phyloP scores from a whole-genome alignment of 2,329 filamentous ascomycete genomes.

The Fusarium nurragi region DNA sequence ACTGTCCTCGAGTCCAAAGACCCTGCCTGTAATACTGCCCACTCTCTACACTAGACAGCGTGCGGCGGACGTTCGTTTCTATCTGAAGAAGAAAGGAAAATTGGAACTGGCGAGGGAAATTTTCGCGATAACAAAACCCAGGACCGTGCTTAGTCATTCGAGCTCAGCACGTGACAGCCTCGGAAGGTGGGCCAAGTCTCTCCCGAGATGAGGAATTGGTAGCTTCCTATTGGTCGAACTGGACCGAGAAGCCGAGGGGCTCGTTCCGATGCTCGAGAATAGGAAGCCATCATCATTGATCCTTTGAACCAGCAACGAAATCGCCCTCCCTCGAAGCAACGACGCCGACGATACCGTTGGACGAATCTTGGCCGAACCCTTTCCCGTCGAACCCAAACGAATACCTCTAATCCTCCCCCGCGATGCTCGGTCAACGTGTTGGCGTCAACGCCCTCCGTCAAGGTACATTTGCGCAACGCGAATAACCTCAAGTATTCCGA shows the following conservation, averaged over 20 bases:
- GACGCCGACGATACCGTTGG: conserved; percentile 37
- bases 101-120: neutral
- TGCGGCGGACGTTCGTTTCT: conserved; percentile 59
- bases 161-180: neutral
- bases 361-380: conserved; percentile 28
- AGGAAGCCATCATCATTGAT: conserved; percentile 40
- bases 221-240: conserved; percentile 51
- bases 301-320: neutral
- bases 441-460: conserved; percentile 68
- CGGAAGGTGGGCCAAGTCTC: conserved; percentile 41
- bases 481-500: conserved; percentile 29
- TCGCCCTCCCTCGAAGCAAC: conserved; percentile 21
- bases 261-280: conserved; percentile 40
- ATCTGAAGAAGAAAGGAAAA: conserved; percentile 58
- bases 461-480: conserved; percentile 52
- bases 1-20: conserved; percentile 51
- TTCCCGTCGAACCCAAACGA: conserved; percentile 7
- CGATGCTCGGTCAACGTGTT: conserved; percentile 67
- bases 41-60: conserved; percentile 47
- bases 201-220: conserved; percentile 51
- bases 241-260: conserved; percentile 57
- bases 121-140: conserved; percentile 5
- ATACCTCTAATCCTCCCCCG: conserved; percentile 34
- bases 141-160: conserved; percentile 9
- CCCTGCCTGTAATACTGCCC: conserved; percentile 45